phyloP scores from a whole-genome alignment of 2,329 filamentous ascomycete species.

The Colletotrichum orchidophilum region DNA sequence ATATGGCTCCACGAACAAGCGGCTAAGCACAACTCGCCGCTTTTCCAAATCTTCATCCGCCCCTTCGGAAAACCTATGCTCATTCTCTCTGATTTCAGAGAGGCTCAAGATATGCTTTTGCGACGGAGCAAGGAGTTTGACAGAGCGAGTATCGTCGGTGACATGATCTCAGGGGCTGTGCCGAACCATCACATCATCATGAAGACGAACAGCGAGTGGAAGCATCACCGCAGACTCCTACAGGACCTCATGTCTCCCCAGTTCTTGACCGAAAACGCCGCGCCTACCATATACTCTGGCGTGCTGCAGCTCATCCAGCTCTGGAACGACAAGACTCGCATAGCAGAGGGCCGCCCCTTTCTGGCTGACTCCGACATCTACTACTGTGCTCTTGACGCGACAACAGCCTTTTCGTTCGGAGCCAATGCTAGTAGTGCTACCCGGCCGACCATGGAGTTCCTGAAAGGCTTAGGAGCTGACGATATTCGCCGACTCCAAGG shows the following conservation, averaged over 20 bases:
- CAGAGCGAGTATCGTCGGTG: slow-evolving; percentile 3
- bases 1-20: background rate
- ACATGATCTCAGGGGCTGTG: slow-evolving; percentile 36
- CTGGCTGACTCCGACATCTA: slow-evolving; percentile 41
- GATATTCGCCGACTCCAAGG: background rate
- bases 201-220: slow-evolving; percentile 42
- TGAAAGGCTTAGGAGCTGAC: background rate
- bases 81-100: slow-evolving; percentile 37
- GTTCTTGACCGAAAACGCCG: slow-evolving; percentile 44
- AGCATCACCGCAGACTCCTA: slow-evolving; percentile 45
- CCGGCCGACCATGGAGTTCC: background rate
- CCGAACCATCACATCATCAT: slow-evolving; percentile 44
- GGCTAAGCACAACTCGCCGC: slow-evolving; percentile 46
- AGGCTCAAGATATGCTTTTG: slow-evolving; percentile 37
- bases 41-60: slow-evolving; percentile 42
- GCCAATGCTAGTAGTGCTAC: background rate
- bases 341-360: slow-evolving; percentile 43
- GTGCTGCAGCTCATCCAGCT: slow-evolving; percentile 43
- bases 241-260: slow-evolving; percentile 48
- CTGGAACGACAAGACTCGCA: slow-evolving; percentile 43
- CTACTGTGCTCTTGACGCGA: slow-evolving; percentile 41
- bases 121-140: slow-evolving; percentile 38
- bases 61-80: slow-evolving; percentile 35
- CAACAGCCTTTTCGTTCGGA: slow-evolving; percentile 43
- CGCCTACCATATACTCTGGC: slow-evolving; percentile 44